These are phyloP conservation scores for Podospora sp. DNA, from an alignment of 495 filamentous ascomycete species.

Conservation along the genomic window DNA sequence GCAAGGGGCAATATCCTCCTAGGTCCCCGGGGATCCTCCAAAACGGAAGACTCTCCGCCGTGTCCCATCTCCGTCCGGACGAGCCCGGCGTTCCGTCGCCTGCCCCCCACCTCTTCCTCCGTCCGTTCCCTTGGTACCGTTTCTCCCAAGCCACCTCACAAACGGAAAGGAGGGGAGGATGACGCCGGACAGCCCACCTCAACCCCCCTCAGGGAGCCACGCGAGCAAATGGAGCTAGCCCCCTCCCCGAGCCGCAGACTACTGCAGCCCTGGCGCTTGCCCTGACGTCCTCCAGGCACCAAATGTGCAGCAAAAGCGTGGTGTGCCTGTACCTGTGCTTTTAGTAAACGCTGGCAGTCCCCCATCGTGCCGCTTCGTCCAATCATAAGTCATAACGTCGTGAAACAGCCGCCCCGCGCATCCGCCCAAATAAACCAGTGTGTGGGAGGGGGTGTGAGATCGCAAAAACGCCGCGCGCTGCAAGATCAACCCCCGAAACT, in stretches of 20 bases:
- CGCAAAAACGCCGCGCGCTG: slow-evolving; percentile 25
- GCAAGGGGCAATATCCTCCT: slow-evolving; percentile 37
- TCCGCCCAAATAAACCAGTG: background rate
- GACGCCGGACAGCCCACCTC: background rate
- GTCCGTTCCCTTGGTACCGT: background rate
- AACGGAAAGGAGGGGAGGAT: background rate
- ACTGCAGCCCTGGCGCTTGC: slow-evolving; percentile 31
- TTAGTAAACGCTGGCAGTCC: slow-evolving; percentile 31
- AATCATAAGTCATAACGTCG: slow-evolving; percentile 52
- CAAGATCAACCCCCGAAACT: slow-evolving; percentile 30
- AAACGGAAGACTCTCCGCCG: slow-evolving; percentile 33
- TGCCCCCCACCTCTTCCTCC: background rate
- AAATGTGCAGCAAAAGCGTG: slow-evolving; percentile 19
- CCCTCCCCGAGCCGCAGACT: slow-evolving; percentile 10
- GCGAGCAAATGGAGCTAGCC: slow-evolving; percentile 11
- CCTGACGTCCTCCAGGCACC: background rate
- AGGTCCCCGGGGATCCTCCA: slow-evolving; percentile 23
- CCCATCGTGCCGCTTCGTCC: slow-evolving; percentile 33
- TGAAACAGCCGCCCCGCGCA: slow-evolving; percentile 39
- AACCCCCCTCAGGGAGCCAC: slow-evolving; percentile 6
- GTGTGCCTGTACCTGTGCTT: slow-evolving; percentile 35
- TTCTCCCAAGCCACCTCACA: slow-evolving; percentile 1
- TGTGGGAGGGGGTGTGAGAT: slow-evolving; percentile 32
- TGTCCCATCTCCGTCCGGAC: background rate
- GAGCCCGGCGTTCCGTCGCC: background rate